Conservation (phyloP, 192 early-diverging fungal genomes). For the Coemansia sp. region DNA sequence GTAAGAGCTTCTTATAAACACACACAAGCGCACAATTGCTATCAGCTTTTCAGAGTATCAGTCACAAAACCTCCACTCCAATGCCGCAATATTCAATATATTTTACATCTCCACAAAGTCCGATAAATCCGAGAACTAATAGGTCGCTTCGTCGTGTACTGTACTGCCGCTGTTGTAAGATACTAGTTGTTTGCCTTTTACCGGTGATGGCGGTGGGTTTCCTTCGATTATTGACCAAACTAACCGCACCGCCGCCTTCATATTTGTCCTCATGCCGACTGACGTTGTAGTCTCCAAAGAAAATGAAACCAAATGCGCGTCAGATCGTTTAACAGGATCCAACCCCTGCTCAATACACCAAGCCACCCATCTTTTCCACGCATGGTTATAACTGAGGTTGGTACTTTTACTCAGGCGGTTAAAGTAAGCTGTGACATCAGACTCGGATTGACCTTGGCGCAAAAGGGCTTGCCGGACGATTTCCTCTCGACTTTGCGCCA, state of each 20-base stretch:
- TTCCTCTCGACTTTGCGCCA: not conserved
- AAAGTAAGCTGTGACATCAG: not conserved
- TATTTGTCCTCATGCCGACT: not conserved
- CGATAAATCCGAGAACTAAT: not conserved
- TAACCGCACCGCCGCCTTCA: constrained; percentile 11
- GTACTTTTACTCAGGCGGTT: not conserved
- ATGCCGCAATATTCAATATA: not conserved
- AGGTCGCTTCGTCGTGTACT: not conserved
- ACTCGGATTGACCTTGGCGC: not conserved
- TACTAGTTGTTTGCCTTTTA: not conserved
- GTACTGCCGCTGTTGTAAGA: not conserved
- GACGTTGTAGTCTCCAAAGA: not conserved
- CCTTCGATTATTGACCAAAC: constrained; percentile 16
- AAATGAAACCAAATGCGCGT: not conserved
- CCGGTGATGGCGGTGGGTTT: not conserved
- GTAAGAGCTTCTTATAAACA: too few species aligned
- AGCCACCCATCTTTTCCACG: not conserved
- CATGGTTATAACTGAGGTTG: not conserved
- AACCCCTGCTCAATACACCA: not conserved
- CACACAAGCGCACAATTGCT: too few species aligned
- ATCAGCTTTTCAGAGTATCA: not conserved
- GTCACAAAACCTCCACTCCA: not conserved
- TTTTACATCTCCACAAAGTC: not conserved
- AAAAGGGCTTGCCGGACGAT: not conserved
- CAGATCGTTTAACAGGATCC: not conserved